These are phyloP conservation scores for Bipolaris zeicola DNA, from an alignment of 2,329 filamentous ascomycete genomes.

Conservation along the genomic window DNA sequence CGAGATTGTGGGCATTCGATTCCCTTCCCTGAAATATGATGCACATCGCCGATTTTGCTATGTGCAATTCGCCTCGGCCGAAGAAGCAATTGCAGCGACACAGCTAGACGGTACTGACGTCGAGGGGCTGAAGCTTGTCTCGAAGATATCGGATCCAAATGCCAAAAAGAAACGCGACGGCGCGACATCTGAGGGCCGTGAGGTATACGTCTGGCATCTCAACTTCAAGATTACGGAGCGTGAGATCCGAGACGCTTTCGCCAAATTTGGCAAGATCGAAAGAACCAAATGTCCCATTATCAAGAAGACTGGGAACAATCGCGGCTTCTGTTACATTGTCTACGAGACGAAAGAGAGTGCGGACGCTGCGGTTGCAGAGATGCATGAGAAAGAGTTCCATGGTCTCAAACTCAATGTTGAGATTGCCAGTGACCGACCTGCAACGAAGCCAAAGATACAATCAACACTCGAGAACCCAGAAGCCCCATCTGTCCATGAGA, in stretches of 20 bases:
- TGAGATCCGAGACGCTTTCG: conserved; percentile 73
- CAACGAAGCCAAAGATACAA: conserved; percentile 53
- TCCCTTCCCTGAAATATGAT: conserved; percentile 90
- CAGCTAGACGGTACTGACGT: conserved; percentile 73
- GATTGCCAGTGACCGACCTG: conserved; percentile 51
- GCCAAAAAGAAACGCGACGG: conserved; percentile 80
- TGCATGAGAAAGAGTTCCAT: conserved; percentile 74
- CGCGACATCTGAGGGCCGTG: conserved; percentile 82
- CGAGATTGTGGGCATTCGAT: conserved; percentile 81
- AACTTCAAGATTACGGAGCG: conserved; percentile 76
- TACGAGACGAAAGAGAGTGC: conserved; percentile 72
- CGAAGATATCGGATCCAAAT: conserved; percentile 82
- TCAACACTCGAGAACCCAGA: conserved; percentile 56
- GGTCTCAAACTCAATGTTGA: conserved; percentile 69
- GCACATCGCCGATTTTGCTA: conserved; percentile 93
- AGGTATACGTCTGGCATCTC: conserved; percentile 85
- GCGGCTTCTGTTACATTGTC: conserved; percentile 80
- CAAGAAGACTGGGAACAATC: conserved; percentile 69
- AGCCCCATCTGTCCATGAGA: conserved; percentile 45
- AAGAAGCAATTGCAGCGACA: conserved; percentile 60
- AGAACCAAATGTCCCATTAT: conserved; percentile 70
- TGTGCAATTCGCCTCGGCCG: conserved; percentile 74
- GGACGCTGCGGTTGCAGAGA: conserved; percentile 64
- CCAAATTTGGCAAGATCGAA: conserved; percentile 75
- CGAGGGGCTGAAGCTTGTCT: conserved; percentile 70